These are phyloP conservation scores for Diaporthe aspalathi DNA, from an alignment of 2,329 filamentous ascomycete genomes.

Conservation along the genomic window DNA sequence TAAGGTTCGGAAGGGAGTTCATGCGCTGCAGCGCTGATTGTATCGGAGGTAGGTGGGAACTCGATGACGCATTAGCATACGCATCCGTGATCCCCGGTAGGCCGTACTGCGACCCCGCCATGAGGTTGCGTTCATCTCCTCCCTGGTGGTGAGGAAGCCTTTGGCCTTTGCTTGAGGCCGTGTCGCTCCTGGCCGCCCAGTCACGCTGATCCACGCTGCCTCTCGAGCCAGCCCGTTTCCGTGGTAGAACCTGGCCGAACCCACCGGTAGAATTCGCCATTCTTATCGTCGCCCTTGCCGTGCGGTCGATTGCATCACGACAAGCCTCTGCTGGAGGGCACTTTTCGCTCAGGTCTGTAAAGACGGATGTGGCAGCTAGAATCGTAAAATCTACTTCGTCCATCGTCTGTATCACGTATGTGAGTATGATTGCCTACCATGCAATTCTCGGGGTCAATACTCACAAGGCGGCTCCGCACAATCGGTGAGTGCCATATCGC, in stretches of 20 bases:
- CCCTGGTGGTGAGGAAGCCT: slow-evolving; percentile 41
- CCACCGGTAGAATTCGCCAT: slow-evolving; percentile 92
- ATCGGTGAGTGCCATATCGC: slow-evolving; percentile 96
- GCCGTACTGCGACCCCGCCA: slow-evolving; percentile 21
- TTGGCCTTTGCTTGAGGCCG: slow-evolving; percentile 42
- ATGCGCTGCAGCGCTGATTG: slow-evolving; percentile 46
- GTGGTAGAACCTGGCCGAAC: slow-evolving; percentile 66
- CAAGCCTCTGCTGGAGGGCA: slow-evolving; percentile 96
- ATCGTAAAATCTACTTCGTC: slow-evolving; percentile 99
- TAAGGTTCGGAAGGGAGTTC: slow-evolving; percentile 46
- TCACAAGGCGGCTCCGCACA: slow-evolving; percentile 85
- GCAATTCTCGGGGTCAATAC: slow-evolving; percentile 48
- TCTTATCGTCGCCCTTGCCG: slow-evolving; percentile 93
- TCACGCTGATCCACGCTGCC: slow-evolving; percentile 44
- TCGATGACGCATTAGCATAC: slow-evolving; percentile 55
- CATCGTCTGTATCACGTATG: slow-evolving; percentile 68
- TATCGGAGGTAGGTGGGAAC: slow-evolving; percentile 53
- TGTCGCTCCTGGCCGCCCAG: slow-evolving; percentile 48
- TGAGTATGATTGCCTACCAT: slow-evolving; percentile 44
- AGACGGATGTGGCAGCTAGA: slow-evolving; percentile 89
- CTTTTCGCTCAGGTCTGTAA: slow-evolving; percentile 91
- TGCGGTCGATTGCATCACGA: slow-evolving; percentile 92
- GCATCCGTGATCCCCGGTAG: slow-evolving; percentile 40
- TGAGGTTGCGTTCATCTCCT: slow-evolving; percentile 31
- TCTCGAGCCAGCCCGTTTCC: slow-evolving; percentile 34